Conservation (phyloP, 2,329 filamentous ascomycete genomes). For the Calonectria crousiana region DNA sequence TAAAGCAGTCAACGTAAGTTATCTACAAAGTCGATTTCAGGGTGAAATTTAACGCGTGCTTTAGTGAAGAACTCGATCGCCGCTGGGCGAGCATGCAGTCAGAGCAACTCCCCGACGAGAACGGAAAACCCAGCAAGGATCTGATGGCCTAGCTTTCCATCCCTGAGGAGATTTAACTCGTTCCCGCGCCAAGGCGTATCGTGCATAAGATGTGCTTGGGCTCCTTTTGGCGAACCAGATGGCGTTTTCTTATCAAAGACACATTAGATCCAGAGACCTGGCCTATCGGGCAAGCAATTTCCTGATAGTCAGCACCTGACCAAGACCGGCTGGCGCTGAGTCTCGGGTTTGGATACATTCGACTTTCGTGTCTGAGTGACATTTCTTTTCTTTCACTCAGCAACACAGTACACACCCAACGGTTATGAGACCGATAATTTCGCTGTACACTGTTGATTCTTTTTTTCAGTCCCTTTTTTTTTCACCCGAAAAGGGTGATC, state of each 20-base stretch:
- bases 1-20: slow-evolving; percentile 57
- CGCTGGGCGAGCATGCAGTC: slow-evolving; percentile 53
- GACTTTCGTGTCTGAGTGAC: slow-evolving; percentile 5
- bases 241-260: slow-evolving; percentile 3
- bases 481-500: background rate
- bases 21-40: background rate
- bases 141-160: slow-evolving; percentile 40
- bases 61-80: slow-evolving; percentile 51
- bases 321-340: background rate
- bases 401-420: slow-evolving; percentile 12
- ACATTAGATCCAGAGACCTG: background rate
- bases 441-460: background rate
- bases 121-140: slow-evolving; percentile 44
- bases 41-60: slow-evolving; percentile 30
- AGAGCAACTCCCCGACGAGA: slow-evolving; percentile 43
- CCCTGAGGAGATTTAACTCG: background rate
- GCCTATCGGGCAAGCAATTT: background rate
- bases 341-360: slow-evolving; percentile 16
- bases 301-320: background rate
- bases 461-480: background rate
- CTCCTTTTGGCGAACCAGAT: background rate
- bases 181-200: background rate
- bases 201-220: background rate
- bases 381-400: background rate
- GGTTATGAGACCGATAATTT: slow-evolving; percentile 18